phyloP scores from a whole-genome alignment of 164 flowering plant species.

The Stephania yunnanensis region DNA sequence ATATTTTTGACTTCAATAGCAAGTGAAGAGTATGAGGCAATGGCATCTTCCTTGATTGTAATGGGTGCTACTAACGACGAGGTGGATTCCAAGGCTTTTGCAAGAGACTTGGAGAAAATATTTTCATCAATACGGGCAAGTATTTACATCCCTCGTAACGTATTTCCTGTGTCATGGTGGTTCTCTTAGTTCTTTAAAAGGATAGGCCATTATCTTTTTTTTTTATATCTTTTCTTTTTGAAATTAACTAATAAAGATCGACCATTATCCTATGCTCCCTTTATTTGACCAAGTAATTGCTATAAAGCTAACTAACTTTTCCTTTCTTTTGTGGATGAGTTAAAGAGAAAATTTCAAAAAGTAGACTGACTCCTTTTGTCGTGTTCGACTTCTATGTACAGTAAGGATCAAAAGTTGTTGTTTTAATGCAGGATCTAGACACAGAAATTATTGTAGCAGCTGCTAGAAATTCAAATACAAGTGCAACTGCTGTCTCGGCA shows the following conservation, averaged over 20 bases:
- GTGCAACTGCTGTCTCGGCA: conserved; percentile 69
- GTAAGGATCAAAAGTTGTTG: neutral
- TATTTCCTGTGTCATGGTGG: neutral
- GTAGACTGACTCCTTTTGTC: too few species aligned
- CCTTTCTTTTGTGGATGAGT: too few species aligned
- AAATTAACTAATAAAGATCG: too few species aligned
- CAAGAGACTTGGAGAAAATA: conserved; percentile 78
- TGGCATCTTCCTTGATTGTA: conserved; percentile 87
- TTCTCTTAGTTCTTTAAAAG: neutral
- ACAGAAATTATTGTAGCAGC: conserved; percentile 78
- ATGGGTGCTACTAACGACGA: conserved; percentile 83
- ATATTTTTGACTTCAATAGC: conserved; percentile 69
- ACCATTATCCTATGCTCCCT: too few species aligned
- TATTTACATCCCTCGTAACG: neutral
- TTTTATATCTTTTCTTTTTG: too few species aligned
- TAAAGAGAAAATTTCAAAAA: too few species aligned
- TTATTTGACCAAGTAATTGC: too few species aligned
- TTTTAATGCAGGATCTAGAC: conserved; percentile 67
- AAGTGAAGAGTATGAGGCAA: conserved; percentile 73
- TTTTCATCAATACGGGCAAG: conserved; percentile 82
- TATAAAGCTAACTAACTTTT: too few species aligned
- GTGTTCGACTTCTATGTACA: too few species aligned
- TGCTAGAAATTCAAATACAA: conserved; percentile 45
- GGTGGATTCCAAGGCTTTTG: conserved; percentile 70
- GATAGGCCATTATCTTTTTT: neutral